phyloP scores from a whole-genome alignment of 371 early-diverging fungal species.

The Actinomucor elegans region DNA sequence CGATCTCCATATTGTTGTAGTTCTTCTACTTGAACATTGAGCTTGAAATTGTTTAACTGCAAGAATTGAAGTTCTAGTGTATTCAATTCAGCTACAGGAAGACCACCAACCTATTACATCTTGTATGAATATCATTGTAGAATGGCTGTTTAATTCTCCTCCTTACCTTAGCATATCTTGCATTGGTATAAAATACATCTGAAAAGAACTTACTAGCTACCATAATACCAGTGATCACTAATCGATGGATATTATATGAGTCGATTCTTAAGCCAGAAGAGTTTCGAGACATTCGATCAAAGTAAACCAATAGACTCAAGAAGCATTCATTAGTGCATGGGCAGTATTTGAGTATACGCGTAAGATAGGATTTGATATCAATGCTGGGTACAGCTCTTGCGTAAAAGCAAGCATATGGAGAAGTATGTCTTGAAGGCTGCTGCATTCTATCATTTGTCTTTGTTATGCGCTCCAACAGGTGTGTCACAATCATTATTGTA shows the following conservation, averaged over 20 bases:
- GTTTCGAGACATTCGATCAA: constrained; percentile 64
- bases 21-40: constrained; percentile 70
- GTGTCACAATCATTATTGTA: constrained; percentile 45
- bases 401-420: constrained; percentile 51
- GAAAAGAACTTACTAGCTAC: constrained; percentile 79
- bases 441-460: constrained; percentile 39
- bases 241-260: constrained; percentile 82
- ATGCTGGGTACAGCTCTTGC: constrained; percentile 72
- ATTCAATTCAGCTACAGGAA: constrained; percentile 89
- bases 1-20: constrained; percentile 80
- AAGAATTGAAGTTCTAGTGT: constrained; percentile 86
- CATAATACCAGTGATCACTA: constrained; percentile 79
- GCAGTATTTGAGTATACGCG: constrained; percentile 72
- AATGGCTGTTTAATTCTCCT: too few relatives aligned
- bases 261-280: constrained; percentile 64
- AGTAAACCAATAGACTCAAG: constrained; percentile 75
- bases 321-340: constrained; percentile 79
- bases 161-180: constrained; percentile 74
- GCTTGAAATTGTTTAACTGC: constrained; percentile 63
- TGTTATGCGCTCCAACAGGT: constrained; percentile 42
- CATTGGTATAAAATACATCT: constrained; percentile 86
- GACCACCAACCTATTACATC: constrained; percentile 92
- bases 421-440: constrained; percentile 3
- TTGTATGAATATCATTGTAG: too few relatives aligned
- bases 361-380: constrained; percentile 60